Percentiles rank a stretch among this genome's conserved stretches.
Evolutionary conservation across 2,329 filamentous ascomycete genomes (phyloP).

Genomic region (Xylariales sp.): DNA sequence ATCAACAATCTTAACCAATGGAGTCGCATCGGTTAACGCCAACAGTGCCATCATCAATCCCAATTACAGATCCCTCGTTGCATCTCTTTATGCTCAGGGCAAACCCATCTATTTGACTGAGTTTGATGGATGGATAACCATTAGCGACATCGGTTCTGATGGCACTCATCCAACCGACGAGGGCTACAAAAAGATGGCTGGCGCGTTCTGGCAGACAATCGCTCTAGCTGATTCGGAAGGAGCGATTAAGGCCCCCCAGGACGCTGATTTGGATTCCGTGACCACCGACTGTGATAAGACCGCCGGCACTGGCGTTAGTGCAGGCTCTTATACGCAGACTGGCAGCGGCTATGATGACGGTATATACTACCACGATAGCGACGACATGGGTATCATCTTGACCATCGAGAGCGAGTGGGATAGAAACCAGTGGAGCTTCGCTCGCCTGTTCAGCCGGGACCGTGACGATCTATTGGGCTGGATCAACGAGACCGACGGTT

Average conservation of each 20-base stretch:
- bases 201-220: conserved; percentile 10
- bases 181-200: conserved; percentile 17
- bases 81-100: not conserved
- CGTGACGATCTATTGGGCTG: conserved; percentile 18
- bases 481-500: conserved; percentile 22
- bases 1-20: conserved; percentile 24
- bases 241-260: conserved; percentile 6
- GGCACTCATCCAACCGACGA: conserved; percentile 14
- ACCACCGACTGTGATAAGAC: conserved; percentile 15
- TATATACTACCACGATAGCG: conserved; percentile 19
- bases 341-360: conserved; percentile 24
- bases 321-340: conserved; percentile 19
- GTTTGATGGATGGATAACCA: conserved; percentile 5
- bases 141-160: conserved; percentile 12
- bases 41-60: conserved; percentile 12
- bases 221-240: conserved; percentile 2
- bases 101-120: conserved; percentile 4
- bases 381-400: conserved; percentile 11
- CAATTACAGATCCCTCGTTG: conserved; percentile 20
- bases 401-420: conserved; percentile 15
- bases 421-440: conserved; percentile 18
- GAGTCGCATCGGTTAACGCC: not conserved
- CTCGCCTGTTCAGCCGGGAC: conserved; percentile 10
- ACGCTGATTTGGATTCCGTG: conserved; percentile 7
- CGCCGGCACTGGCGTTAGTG: conserved; percentile 13